Conservation (phyloP, 371 early-diverging fungal genomes). For the Mucor racemosus region DNA sequence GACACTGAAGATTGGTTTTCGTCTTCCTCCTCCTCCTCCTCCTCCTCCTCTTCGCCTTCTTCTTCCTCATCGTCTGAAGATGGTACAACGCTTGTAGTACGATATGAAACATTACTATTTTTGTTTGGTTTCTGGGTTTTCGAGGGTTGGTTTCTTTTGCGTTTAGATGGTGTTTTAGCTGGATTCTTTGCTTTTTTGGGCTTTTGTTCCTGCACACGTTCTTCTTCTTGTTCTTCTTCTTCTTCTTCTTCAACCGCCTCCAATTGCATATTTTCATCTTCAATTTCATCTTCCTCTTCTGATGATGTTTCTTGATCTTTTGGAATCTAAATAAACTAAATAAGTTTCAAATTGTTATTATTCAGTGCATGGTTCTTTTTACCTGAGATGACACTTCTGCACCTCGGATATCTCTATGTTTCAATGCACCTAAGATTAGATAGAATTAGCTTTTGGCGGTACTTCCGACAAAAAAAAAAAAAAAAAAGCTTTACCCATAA, state of each 20-base stretch:
- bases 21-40: slow-evolving; percentile 21
- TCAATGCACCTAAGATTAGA: slow-evolving; percentile 57
- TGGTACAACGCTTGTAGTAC: slow-evolving; percentile 23
- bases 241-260: slow-evolving; percentile 3
- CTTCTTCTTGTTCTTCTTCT: neutral
- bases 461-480: too few relatives aligned
- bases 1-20: neutral
- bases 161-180: neutral
- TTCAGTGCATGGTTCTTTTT: neutral
- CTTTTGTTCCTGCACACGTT: neutral
- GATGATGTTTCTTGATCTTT: slow-evolving; percentile 10
- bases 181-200: neutral
- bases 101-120: neutral
- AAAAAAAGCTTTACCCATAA: slow-evolving; percentile 47
- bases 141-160: neutral
- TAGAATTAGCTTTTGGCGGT: neutral
- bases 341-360: neutral
- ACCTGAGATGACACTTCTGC: slow-evolving; percentile 78
- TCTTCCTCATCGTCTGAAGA: slow-evolving; percentile 26
- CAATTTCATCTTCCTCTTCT: slow-evolving; percentile 21
- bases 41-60: slow-evolving; percentile 12
- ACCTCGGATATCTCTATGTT: slow-evolving; percentile 78
- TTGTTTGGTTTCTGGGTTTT: neutral
- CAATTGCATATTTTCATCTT: slow-evolving; percentile 22
- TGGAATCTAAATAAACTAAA: slow-evolving; percentile 22